phyloP scores from a whole-genome alignment of 2,329 filamentous ascomycete species.

The Akanthomyces dipterigenus region DNA sequence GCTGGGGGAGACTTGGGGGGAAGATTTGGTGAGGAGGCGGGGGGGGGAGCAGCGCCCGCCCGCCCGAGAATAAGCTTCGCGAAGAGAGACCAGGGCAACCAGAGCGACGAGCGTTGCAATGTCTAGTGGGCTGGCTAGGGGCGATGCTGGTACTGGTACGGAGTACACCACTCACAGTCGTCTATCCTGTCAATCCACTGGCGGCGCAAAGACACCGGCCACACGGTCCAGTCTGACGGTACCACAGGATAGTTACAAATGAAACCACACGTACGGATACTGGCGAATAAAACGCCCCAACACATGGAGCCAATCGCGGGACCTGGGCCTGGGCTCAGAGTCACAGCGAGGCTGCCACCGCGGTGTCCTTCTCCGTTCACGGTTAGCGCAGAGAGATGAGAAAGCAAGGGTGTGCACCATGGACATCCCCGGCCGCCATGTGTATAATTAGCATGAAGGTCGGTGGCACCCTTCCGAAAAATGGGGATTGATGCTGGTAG shows the following conservation, averaged over 20 bases:
- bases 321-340: neutral
- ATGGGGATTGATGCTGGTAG: neutral
- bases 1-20: conserved; percentile 1
- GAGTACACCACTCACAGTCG: neutral
- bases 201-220: neutral
- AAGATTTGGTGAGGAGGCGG: neutral
- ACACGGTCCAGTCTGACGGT: neutral
- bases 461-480: neutral
- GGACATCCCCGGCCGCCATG: conserved; percentile 6
- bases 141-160: no score
- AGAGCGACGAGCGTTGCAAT: neutral
- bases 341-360: conserved; percentile 6
- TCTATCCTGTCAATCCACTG: conserved; percentile 7
- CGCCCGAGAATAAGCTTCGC: neutral
- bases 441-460: conserved; percentile 7
- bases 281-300: neutral
- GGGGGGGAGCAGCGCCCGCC: no score
- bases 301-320: neutral
- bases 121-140: neutral
- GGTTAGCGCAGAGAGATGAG: neutral
- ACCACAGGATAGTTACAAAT: neutral
- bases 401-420: neutral
- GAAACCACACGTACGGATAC: neutral
- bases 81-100: neutral
- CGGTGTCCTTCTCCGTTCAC: conserved; percentile 4